These are phyloP conservation scores for Helotiales sp. DNA, from an alignment of 2,329 filamentous ascomycete species.

Conservation along the genomic window DNA sequence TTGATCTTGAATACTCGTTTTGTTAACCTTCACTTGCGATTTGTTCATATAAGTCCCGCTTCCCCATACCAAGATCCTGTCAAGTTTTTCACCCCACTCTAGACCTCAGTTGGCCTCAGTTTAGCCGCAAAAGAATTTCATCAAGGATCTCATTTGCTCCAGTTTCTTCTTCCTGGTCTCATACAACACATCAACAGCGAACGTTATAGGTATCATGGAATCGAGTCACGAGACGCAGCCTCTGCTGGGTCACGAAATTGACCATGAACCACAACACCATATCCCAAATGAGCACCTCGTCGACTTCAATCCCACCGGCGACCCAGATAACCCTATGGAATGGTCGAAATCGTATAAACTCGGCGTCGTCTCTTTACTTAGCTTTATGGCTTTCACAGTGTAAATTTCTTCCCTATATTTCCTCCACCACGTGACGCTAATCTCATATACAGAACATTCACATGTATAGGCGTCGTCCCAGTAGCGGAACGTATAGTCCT, in stretches of 20 bases:
- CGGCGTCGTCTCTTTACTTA: constrained; percentile 52
- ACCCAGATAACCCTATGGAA: constrained; percentile 52
- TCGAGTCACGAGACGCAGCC: constrained; percentile 25
- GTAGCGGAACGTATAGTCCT: constrained; percentile 51
- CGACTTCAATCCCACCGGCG: constrained; percentile 47
- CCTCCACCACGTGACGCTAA: background rate
- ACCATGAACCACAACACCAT: background rate
- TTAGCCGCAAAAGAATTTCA: too few relatives aligned
- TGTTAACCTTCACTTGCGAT: too few relatives aligned
- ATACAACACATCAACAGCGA: too few relatives aligned
- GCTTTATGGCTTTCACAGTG: constrained; percentile 57
- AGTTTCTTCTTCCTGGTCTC: too few relatives aligned
- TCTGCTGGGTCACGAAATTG: constrained; percentile 17
- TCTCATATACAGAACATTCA: constrained; percentile 50
- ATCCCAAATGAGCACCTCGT: constrained; percentile 31
- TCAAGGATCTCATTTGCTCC: too few relatives aligned
- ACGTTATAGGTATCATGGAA: too few relatives aligned
- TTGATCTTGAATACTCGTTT: too few relatives aligned
- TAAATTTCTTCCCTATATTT: too few relatives aligned
- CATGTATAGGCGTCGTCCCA: constrained; percentile 56
- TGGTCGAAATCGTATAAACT: constrained; percentile 55
- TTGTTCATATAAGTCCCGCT: too few relatives aligned
- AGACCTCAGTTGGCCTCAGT: too few relatives aligned
- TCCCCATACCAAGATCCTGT: too few relatives aligned
- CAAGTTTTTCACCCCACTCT: too few relatives aligned